These are phyloP conservation scores for Lactarius quietus DNA, from an alignment of 768 basidiomycete genomes.

Conservation along the genomic window DNA sequence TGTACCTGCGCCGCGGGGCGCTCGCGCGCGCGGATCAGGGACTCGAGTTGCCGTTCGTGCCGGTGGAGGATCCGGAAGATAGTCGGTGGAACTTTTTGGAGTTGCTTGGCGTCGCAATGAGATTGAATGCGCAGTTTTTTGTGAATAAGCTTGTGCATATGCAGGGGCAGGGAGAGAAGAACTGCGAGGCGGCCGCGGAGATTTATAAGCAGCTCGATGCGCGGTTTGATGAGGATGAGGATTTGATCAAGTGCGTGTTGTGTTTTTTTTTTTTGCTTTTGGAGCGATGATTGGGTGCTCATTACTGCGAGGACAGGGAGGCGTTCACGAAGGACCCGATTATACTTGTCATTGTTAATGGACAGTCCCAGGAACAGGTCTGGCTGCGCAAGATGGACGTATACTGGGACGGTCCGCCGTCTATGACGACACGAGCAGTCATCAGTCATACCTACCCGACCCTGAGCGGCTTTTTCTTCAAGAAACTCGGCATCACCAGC, in stretches of 20 bases:
- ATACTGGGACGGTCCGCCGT: constrained; percentile 27
- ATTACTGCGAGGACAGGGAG: neutral
- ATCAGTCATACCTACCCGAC: constrained; percentile 21
- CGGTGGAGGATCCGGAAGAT: constrained; percentile 26
- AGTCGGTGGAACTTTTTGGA: constrained; percentile 26
- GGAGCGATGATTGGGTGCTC: neutral
- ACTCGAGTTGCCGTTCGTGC: constrained; percentile 25
- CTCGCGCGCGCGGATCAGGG: neutral
- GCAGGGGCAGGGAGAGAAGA: constrained; percentile 9
- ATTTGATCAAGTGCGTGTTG: constrained; percentile 25
- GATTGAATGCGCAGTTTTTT: constrained; percentile 23
- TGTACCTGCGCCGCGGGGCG: constrained; percentile 17
- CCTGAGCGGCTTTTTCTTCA: constrained; percentile 25
- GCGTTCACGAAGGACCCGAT: constrained; percentile 23
- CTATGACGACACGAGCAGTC: constrained; percentile 24
- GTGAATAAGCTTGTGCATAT: constrained; percentile 26
- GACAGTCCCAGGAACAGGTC: neutral
- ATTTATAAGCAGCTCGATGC: constrained; percentile 28
- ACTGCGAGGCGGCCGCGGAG: constrained; percentile 10
- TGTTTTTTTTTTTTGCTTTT: neutral
- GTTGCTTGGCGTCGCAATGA: constrained; percentile 24
- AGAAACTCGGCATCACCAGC: constrained; percentile 21
- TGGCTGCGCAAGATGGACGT: constrained; percentile 24
- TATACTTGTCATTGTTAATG: constrained; percentile 17
- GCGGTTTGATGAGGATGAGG: constrained; percentile 28